These are phyloP conservation scores for Sabuloglossum arenarium DNA, from an alignment of 495 filamentous ascomycete genomes.

Conservation along the genomic window DNA sequence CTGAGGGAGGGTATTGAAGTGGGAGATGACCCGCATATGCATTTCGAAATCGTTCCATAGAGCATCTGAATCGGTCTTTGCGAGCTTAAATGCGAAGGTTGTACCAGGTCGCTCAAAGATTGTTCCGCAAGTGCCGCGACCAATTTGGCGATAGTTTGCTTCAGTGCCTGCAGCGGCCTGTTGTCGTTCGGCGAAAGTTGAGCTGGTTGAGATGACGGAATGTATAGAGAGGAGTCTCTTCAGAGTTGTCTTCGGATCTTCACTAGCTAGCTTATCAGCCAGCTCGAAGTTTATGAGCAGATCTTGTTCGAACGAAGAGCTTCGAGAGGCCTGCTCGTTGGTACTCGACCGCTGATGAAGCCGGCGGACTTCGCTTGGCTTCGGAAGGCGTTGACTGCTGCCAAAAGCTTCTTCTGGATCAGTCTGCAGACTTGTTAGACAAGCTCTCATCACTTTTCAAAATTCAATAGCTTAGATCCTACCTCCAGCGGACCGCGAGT, in stretches of 20 bases:
- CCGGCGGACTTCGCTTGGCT: neutral
- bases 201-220: neutral
- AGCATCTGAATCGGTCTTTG: neutral
- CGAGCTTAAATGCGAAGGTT: neutral
- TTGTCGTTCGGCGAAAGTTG: neutral
- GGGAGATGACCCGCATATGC: neutral
- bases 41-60: constrained; percentile 1
- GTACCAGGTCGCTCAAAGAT: neutral
- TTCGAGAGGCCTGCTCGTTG: neutral
- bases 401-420: neutral
- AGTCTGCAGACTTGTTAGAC: neutral
- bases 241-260: neutral
- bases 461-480: neutral
- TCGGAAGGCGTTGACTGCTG: neutral
- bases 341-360: neutral
- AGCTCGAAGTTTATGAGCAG: neutral
- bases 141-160: neutral
- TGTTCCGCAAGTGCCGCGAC: neutral
- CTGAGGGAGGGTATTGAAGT: neutral
- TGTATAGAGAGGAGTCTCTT: neutral
- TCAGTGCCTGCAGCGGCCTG: neutral
- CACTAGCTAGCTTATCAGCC: neutral
- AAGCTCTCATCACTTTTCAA: neutral
- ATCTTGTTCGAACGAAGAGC: neutral
- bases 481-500: neutral